Conservation (phyloP, 345 rosid genomes). For the Eucalyptus polyanthemos region DNA sequence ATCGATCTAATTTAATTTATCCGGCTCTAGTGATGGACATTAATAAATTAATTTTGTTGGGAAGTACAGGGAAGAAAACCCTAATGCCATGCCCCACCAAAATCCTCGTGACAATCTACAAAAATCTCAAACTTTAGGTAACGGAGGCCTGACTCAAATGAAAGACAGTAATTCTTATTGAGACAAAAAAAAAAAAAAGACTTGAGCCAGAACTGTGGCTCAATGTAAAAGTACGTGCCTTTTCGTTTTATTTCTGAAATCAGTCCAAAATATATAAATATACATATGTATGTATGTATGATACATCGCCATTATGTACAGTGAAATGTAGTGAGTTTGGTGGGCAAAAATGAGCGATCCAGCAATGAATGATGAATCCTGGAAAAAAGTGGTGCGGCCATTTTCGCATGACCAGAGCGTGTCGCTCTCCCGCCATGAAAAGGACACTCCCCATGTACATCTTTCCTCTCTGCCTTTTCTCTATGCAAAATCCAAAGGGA, state of each 20-base stretch:
- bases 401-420: background rate
- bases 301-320: background rate
- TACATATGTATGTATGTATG: background rate
- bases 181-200: background rate
- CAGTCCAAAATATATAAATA: too few relatives aligned
- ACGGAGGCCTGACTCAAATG: fast-evolving
- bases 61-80: too few relatives aligned
- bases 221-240: too few relatives aligned
- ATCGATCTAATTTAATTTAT: too few relatives aligned
- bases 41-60: background rate
- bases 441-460: background rate
- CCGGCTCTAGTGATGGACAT: too few relatives aligned
- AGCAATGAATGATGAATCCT: background rate
- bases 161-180: too few relatives aligned
- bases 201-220: fast-evolving
- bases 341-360: background rate
- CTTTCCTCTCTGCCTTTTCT: too few relatives aligned
- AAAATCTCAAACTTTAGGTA: too few relatives aligned
- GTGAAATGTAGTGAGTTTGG: background rate
- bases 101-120: background rate
- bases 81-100: background rate
- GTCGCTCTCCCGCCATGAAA: background rate
- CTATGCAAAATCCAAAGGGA: background rate
- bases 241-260: background rate
- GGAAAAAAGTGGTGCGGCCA: background rate